Percentiles rank a stretch among this genome's conserved stretches.
Conservation (phyloP, 2,329 filamentous ascomycete species). For the Pseudogymnoascus sp. region DNA sequence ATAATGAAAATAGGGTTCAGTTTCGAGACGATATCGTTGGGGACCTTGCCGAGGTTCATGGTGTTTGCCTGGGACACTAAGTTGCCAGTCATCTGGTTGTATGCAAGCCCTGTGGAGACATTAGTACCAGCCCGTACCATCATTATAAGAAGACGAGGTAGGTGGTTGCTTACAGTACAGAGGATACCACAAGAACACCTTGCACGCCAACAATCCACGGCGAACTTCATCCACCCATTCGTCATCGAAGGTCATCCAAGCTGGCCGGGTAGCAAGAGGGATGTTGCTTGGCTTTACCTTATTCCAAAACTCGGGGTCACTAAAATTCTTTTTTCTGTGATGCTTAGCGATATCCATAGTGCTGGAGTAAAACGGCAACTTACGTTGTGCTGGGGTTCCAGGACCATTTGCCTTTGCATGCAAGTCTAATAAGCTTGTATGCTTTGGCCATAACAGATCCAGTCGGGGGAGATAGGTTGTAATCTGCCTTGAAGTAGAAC, state of each 20-base stretch:
- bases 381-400: constrained; percentile 45
- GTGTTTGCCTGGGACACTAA: constrained; percentile 57
- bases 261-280: constrained; percentile 46
- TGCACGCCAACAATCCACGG: constrained; percentile 62
- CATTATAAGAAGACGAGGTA: constrained; percentile 24
- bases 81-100: constrained; percentile 55
- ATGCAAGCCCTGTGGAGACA: constrained; percentile 39
- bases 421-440: constrained; percentile 50
- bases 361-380: neutral
- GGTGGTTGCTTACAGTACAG: constrained; percentile 29
- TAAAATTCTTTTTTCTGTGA: constrained; percentile 37
- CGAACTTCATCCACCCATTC: constrained; percentile 74
- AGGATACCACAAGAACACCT: constrained; percentile 56
- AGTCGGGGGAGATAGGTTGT: constrained; percentile 57
- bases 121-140: constrained; percentile 53
- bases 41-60: constrained; percentile 62
- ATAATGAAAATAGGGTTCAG: constrained; percentile 69
- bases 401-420: constrained; percentile 57
- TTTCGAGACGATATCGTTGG: constrained; percentile 72
- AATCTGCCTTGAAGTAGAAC: constrained; percentile 49
- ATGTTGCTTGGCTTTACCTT: constrained; percentile 60
- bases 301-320: constrained; percentile 55
- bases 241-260: constrained; percentile 78
- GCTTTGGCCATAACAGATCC: constrained; percentile 68
- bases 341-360: neutral